These are phyloP conservation scores for Sicyos baderoa DNA, from an alignment of 306 rosid genomes.

Conservation along the genomic window DNA sequence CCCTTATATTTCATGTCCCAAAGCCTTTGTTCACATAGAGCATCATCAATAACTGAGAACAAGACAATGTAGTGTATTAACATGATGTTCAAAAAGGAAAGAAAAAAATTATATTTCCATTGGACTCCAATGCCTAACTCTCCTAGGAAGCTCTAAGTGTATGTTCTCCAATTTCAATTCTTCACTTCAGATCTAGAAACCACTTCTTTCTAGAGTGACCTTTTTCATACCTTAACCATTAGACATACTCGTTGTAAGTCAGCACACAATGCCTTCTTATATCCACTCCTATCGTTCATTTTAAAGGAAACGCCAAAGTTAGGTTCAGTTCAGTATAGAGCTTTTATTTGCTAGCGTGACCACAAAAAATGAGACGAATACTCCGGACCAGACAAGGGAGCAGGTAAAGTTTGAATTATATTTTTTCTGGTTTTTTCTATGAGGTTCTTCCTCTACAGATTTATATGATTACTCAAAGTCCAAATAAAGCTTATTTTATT, in stretches of 20 bases:
- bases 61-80: neutral
- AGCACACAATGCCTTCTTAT: neutral
- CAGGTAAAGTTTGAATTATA: neutral
- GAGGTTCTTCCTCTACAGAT: neutral
- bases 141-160: neutral
- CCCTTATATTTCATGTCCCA: constrained; percentile 86
- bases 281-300: neutral
- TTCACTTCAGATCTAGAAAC: neutral
- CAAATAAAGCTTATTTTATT: neutral
- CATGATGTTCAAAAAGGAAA: neutral
- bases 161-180: neutral
- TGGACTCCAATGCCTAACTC: neutral
- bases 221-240: neutral
- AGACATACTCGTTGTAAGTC: neutral
- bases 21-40: constrained; percentile 70
- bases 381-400: neutral
- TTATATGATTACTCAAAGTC: neutral
- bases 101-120: neutral
- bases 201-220: neutral
- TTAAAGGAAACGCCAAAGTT: no score
- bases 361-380: neutral
- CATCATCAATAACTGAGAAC: constrained; percentile 75
- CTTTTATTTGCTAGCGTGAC: neutral
- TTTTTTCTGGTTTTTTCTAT: neutral
- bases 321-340: no score